Evolutionary conservation across 768 basidiomycete species (phyloP), one percentile per base, ranked within the genome.

Genomic region (Crucibulum laeve): DNA sequence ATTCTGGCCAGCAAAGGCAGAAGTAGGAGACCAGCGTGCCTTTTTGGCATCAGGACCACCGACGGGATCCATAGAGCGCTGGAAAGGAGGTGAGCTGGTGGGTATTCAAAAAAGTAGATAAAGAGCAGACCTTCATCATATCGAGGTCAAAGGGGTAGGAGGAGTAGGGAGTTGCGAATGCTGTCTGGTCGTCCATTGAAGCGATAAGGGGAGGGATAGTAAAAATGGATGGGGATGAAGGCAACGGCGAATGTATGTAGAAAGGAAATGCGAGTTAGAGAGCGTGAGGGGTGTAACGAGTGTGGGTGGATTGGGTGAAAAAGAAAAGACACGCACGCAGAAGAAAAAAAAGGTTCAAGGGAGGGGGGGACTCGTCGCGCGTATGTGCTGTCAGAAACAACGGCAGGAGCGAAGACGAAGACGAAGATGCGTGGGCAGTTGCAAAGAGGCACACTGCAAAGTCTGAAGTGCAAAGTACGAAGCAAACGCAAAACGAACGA

Each of bases 41-140:
- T 92, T 92, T 78, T 92, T 92, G 43, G 84, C 74, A 65, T 89
- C 87, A 52, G 86, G 87, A 56, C 85, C 87, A 55, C 81, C 83
- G 52, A 80, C 75, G 61, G 84, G 61, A 65, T 91, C 91, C 79
- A 91, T 90, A 42, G 90, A 83, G 67, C 90, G 83, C 90, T 92
- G 65, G 25, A 36, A 26, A 32, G 40, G 25, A 38, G 46, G 43
- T 49, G 23, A 40, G 35, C 26, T 33, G 38, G 32, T 37, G 25
- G 26, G 38, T 42, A 32, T 42, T 17, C 30, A 42, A 22, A 30
- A 21, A n/a, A 2, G 25, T 48, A 25, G 34, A 42, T 19, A 25
- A 24, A 25, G 6, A 6, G 62, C 70, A 13, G 25, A 84, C 88
- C 85, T 91, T 91, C 87, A 89, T 90, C 87, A 91, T 90, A 67